Evolutionary conservation across 208 protist species (phyloP), one percentile per base, ranked within the genome.

Genomic region (Trypanosoma avium): DNA sequence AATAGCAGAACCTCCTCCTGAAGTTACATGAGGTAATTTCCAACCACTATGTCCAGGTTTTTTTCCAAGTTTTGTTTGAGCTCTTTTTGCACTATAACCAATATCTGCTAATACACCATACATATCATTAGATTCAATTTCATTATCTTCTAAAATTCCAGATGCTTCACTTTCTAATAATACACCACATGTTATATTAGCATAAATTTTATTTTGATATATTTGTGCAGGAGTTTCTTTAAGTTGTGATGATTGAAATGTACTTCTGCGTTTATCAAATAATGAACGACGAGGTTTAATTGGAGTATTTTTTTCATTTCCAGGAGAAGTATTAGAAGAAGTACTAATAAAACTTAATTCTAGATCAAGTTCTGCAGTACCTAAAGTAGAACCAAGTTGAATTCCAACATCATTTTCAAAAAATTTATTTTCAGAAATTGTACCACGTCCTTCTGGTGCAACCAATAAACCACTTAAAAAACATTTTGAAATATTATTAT

Each of bases 371-470:
- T 65, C 65, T 10, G 78, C 73, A 4, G 65, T 71, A 27, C 71
- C 61, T 32, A 82, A 55, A 17, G 71, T 70, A 27, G 84, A 86
- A 27, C 89, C 89, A 15, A 88, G 60, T 30, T 95, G 89, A 4
- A 95, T 69, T 27, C 86, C 89, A 21, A 93, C 78, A 61, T 87
- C 85, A 64, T 92, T 93, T 32, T 81, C 67, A 45, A 45, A 77
- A 38, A 95, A 55, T 2, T 79, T 61, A 59, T 95, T 95, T 6
- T 65, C 60, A 26, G 46, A 56, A 60, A 90, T 81, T 4, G 49
- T 63, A 21, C 90, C 86, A 19, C 59, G 12, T 9, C 82, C 81
- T 30, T 89, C 84, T 3, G 71, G 56, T 9, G 81, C 70, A 5
- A 93, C 49, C 8, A 84, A 60, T 13, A 95, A 15, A 10, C 86